Conservation (phyloP, 2,329 filamentous ascomycete species). For the Fusarium begoniae region DNA sequence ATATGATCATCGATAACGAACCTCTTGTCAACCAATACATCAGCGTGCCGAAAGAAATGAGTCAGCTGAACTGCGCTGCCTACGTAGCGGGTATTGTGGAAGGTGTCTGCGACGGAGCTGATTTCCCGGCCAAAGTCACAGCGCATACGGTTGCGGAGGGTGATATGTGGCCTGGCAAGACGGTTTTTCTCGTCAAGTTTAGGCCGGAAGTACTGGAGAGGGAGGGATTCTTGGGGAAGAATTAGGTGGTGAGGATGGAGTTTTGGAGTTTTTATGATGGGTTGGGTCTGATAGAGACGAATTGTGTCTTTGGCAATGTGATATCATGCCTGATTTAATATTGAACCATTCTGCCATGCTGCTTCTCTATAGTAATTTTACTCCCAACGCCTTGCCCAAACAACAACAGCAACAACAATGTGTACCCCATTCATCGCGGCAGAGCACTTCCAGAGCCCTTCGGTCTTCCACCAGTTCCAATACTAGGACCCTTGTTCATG, state of each 20-base stretch:
- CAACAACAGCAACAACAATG: neutral
- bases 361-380: neutral
- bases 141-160: constrained; percentile 80
- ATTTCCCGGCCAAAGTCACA: constrained; percentile 87
- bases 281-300: constrained; percentile 4
- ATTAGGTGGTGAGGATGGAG: constrained; percentile 40
- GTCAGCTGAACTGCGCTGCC: constrained; percentile 93
- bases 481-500: constrained; percentile 68
- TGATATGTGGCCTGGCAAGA: constrained; percentile 96
- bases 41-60: constrained; percentile 93
- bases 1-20: constrained; percentile 99
- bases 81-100: constrained; percentile 96
- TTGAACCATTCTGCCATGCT: neutral
- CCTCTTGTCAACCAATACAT: constrained; percentile 95
- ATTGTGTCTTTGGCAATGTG: constrained; percentile 15
- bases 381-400: constrained; percentile 24
- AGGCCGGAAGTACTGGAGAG: constrained; percentile 89
- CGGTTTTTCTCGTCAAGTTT: constrained; percentile 95
- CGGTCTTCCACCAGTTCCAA: constrained; percentile 33
- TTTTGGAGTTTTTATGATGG: constrained; percentile 24
- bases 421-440: constrained; percentile 2
- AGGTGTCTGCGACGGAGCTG: constrained; percentile 92
- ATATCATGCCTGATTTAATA: constrained; percentile 12
- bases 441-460: constrained; percentile 28
- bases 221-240: constrained; percentile 80